Conservation (phyloP, 2,329 filamentous ascomycete species). For the Microcyclosporella mali region DNA sequence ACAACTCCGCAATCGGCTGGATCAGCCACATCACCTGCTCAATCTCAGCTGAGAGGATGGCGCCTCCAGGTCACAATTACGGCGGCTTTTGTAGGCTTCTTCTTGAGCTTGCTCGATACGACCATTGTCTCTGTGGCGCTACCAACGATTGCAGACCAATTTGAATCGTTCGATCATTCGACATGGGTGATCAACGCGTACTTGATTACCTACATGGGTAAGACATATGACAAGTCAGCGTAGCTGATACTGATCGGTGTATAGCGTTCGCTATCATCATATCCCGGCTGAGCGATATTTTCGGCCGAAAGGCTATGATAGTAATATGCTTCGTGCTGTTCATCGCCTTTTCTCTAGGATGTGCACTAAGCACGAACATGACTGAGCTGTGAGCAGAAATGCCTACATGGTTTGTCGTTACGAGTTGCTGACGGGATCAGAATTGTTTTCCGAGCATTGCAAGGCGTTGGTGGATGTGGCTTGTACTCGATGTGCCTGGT, state of each 20-base stretch:
- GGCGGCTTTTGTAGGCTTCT: slow-evolving; percentile 40
- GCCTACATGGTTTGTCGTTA: too few relatives aligned
- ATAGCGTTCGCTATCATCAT: slow-evolving; percentile 49
- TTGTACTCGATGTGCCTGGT: slow-evolving; percentile 44
- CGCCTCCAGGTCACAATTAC: slow-evolving; percentile 37
- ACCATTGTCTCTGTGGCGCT: slow-evolving; percentile 56
- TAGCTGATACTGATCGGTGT: too few relatives aligned
- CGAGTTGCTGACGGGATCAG: not conserved
- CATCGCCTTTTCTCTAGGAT: slow-evolving; percentile 51
- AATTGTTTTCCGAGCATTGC: slow-evolving; percentile 27
- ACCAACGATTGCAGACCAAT: slow-evolving; percentile 50
- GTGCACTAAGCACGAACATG: slow-evolving; percentile 43
- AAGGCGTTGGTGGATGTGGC: slow-evolving; percentile 36
- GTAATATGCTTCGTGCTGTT: slow-evolving; percentile 49
- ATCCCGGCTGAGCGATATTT: slow-evolving; percentile 49
- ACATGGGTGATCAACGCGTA: slow-evolving; percentile 24
- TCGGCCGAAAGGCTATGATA: slow-evolving; percentile 51
- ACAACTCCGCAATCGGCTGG: too few relatives aligned
- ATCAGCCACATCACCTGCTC: too few relatives aligned
- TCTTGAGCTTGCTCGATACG: slow-evolving; percentile 54
- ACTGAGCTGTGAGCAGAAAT: slow-evolving; percentile 34
- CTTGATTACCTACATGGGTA: slow-evolving; percentile 46
- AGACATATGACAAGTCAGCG: too few relatives aligned
- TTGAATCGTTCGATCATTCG: slow-evolving; percentile 32
- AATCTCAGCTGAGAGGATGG: not conserved